phyloP scores from a whole-genome alignment of 495 filamentous ascomycete genomes.

The Aspergillus indologenus region DNA sequence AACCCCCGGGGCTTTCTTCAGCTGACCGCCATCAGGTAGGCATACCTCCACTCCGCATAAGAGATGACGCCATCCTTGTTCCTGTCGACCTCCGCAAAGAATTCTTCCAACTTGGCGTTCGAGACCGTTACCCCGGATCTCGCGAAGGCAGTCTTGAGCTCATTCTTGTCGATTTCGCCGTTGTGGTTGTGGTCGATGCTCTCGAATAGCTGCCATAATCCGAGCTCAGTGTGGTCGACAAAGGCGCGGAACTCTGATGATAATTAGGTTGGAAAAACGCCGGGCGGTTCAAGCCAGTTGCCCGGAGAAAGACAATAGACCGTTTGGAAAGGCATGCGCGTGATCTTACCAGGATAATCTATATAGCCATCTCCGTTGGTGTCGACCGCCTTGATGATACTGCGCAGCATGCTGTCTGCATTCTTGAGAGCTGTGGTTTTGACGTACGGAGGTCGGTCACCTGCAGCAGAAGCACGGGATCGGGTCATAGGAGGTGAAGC shows the following conservation, averaged over 20 bases:
- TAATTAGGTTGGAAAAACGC: slow-evolving; percentile 27
- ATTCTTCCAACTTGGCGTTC: slow-evolving; percentile 69
- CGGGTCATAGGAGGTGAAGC: slow-evolving; percentile 35
- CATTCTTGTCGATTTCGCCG: slow-evolving; percentile 82
- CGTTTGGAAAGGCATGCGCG: slow-evolving; percentile 15
- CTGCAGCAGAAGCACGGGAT: slow-evolving; percentile 25
- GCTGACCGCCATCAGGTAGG: slow-evolving; percentile 3
- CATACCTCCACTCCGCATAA: slow-evolving; percentile 96
- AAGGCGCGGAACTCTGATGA: slow-evolving; percentile 80
- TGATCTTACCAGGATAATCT: slow-evolving; percentile 73
- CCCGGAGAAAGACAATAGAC: neutral
- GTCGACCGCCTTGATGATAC: slow-evolving; percentile 77
- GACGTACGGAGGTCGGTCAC: slow-evolving; percentile 28
- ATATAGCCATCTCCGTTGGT: slow-evolving; percentile 84
- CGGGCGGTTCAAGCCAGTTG: slow-evolving; percentile 15
- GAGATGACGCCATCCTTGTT: slow-evolving; percentile 86
- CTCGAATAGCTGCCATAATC: slow-evolving; percentile 77
- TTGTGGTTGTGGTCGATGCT: slow-evolving; percentile 84
- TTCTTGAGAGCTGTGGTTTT: slow-evolving; percentile 75
- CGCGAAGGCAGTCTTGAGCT: slow-evolving; percentile 74
- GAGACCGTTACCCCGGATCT: slow-evolving; percentile 77
- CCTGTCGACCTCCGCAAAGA: slow-evolving; percentile 85
- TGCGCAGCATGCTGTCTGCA: slow-evolving; percentile 79
- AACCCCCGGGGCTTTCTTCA: slow-evolving; percentile 14
- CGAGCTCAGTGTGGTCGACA: slow-evolving; percentile 78